phyloP scores from a whole-genome alignment of 305 asterid genomes.

The Fraxinus sp. region DNA sequence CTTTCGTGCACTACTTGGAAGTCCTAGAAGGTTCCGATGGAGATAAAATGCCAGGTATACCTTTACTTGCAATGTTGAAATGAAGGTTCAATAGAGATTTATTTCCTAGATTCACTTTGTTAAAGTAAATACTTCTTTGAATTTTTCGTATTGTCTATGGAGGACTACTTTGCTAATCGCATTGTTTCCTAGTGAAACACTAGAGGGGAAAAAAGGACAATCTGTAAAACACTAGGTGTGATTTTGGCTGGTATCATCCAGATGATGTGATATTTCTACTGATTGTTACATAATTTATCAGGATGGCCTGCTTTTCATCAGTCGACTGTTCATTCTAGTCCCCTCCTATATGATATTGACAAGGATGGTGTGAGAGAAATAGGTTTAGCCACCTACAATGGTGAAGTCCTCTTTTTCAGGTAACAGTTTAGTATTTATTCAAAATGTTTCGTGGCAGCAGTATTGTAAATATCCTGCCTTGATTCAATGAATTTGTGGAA shows the following conservation, averaged over 20 bases:
- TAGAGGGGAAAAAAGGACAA: not conserved
- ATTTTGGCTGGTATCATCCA: not conserved
- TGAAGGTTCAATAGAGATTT: constrained; percentile 3
- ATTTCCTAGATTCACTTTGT: not conserved
- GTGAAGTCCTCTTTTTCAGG: constrained; percentile 98
- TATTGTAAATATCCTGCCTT: constrained; percentile 17
- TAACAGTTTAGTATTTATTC: constrained; percentile 26
- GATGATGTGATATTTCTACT: constrained; percentile 7
- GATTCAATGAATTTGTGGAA: constrained; percentile 19
- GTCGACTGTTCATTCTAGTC: constrained; percentile 96
- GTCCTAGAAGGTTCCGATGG: constrained; percentile 99
- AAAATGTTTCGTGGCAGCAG: constrained; percentile 7
- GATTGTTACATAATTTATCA: constrained; percentile 35
- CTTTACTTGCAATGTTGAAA: constrained; percentile 11
- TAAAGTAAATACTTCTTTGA: not conserved
- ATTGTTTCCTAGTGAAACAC: not conserved
- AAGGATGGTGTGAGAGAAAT: constrained; percentile 97
- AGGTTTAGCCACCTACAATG: constrained; percentile 91
- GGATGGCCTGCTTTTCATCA: constrained; percentile 99
- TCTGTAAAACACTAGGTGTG: not conserved
- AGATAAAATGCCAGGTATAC: constrained; percentile 90
- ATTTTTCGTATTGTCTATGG: not conserved
- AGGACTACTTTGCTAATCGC: not conserved
- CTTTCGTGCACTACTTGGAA: constrained; percentile 98
- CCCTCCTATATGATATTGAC: constrained; percentile 90